Evolutionary conservation across 2,329 filamentous ascomycete genomes (phyloP).

Genomic region (Alternaria arbusti): DNA sequence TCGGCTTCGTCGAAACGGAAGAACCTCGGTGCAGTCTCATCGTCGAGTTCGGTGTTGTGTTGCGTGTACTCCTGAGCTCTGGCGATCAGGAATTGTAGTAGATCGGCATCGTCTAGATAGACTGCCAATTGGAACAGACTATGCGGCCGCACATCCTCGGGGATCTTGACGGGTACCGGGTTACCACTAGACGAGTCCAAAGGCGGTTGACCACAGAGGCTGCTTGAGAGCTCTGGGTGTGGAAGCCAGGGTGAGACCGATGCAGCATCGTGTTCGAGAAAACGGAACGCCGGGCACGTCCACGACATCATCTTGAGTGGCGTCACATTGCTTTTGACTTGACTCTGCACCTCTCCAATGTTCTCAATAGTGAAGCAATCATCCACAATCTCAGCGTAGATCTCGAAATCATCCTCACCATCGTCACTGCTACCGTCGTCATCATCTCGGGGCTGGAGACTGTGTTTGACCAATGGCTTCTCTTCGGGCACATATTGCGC

Average conservation of each 20-base stretch:
- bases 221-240: not conserved
- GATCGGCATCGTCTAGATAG: slow-evolving; percentile 23
- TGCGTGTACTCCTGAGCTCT: slow-evolving; percentile 22
- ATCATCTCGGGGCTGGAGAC: slow-evolving; percentile 52
- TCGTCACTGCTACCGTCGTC: slow-evolving; percentile 40
- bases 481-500: slow-evolving; percentile 70
- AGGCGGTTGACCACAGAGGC: not conserved
- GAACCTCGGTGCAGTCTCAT: not conserved
- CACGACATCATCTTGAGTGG: slow-evolving; percentile 62
- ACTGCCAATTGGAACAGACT: slow-evolving; percentile 44
- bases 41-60: slow-evolving; percentile 9
- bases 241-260: not conserved
- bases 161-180: slow-evolving; percentile 1
- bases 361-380: slow-evolving; percentile 78
- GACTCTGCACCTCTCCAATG: slow-evolving; percentile 70
- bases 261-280: slow-evolving; percentile 7
- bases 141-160: slow-evolving; percentile 1
- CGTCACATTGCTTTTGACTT: slow-evolving; percentile 68
- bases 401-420: slow-evolving; percentile 41
- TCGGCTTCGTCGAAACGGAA: slow-evolving; percentile 22
- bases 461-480: slow-evolving; percentile 50
- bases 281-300: slow-evolving; percentile 14
- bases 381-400: slow-evolving; percentile 63
- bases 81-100: slow-evolving; percentile 24
- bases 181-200: not conserved